Conservation (phyloP, 2,329 filamentous ascomycete genomes). For the Fonsecaea multimorphosa region DNA sequence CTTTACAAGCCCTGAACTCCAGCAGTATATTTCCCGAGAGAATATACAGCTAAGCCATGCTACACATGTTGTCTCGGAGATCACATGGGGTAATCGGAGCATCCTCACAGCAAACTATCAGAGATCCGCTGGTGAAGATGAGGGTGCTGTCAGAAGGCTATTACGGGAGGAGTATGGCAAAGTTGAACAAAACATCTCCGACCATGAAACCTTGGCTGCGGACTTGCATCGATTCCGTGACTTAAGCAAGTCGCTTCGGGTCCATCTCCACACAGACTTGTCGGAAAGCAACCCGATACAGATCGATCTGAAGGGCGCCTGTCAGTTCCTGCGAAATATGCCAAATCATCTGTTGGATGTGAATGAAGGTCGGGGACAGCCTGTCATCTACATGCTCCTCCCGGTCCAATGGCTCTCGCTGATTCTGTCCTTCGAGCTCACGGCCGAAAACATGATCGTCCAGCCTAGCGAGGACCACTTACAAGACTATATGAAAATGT, state of each 20-base stretch:
- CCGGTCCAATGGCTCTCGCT: slow-evolving; percentile 38
- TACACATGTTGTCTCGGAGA: slow-evolving; percentile 36
- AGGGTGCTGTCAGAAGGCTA: background rate
- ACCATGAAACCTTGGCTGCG: background rate
- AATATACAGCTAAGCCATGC: slow-evolving; percentile 18
- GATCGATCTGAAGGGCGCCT: slow-evolving; percentile 12
- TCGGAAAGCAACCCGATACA: background rate
- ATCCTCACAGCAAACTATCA: slow-evolving; percentile 29
- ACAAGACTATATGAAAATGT: slow-evolving; percentile 35
- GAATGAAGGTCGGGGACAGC: slow-evolving; percentile 40
- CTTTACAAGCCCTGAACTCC: slow-evolving; percentile 18
- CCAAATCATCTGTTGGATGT: slow-evolving; percentile 34
- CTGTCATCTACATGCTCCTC: slow-evolving; percentile 40
- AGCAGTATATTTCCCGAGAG: slow-evolving; percentile 8
- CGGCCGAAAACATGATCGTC: slow-evolving; percentile 12
- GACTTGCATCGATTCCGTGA: background rate
- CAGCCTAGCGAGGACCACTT: slow-evolving; percentile 26
- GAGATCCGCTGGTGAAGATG: slow-evolving; percentile 9
- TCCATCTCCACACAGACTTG: background rate
- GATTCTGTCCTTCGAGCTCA: slow-evolving; percentile 23
- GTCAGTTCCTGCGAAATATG: slow-evolving; percentile 37
- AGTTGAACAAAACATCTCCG: background rate
- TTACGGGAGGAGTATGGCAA: background rate
- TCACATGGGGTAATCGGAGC: slow-evolving; percentile 34
- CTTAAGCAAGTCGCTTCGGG: background rate